Base-by-base conservation (phyloP, 805 yeast species). In the Torulaspora franciscae region DNA sequence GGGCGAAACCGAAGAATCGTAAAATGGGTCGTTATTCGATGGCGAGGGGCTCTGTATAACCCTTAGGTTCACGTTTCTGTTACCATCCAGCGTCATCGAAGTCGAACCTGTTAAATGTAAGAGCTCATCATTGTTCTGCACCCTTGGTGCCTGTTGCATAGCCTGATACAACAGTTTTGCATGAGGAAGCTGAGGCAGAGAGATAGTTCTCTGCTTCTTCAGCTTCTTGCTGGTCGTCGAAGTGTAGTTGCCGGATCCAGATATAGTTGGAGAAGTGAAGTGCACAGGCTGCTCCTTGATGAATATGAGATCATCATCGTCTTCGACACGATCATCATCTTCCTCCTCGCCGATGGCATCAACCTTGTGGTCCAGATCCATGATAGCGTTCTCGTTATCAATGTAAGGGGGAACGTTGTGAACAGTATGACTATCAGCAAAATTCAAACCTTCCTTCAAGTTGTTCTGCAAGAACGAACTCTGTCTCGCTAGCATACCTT, bases 151-250 rank as follows among this genome's bases (percentile, higher is more conserved):
- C 32, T 56, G 55, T 24, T 40, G 46, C 23, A 43, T 48, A 11
- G 49, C 46, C 27, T 54, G 51, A 53, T 77, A 76, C 2, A 63
- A 48, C 13, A 77, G 60, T 47, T 67, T 72, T 2, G 79, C 68
- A 43, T 75, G 68, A 0, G 80, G 74, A 17, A 77, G 54, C 52
- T 77, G 82, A 4, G 82, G 82, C 37, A 77, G 52, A 0, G 81
- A 76, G 33, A 74, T 72, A 0, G 80, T 75, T 56, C 80, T 64
- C 50, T 71, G 71, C 49, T 73, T 75, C 54, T 69, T 69, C 33
- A 60, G 49, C 10, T 67, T 67, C 37, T 59, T 58, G 34, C 52
- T 40, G 2, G 50, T 50, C 17, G 48, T 40, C 4, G 45, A 42
- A 23, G 52, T 50, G 32, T 53, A 55, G 41, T 50, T 49, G 45